Percentiles rank a stretch among this genome's conserved stretches.
Evolutionary conservation across 2,329 filamentous ascomycete genomes (phyloP).

Genomic region (Rhexocercosporidium sp.): DNA sequence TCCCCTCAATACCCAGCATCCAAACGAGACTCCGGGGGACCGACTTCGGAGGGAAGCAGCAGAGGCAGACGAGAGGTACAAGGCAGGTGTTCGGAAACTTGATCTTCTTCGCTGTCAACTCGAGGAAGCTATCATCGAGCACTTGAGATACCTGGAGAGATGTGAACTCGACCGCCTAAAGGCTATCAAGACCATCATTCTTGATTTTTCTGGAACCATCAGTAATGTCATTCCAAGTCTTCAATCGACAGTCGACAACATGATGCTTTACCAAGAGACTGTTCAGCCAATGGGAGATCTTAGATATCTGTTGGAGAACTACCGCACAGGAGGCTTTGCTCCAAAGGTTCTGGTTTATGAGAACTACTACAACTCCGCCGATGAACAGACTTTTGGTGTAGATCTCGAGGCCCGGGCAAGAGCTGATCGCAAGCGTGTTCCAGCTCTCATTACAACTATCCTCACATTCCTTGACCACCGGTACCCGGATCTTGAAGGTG

Average conservation of each 20-base stretch:
- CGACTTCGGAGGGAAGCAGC: constrained; percentile 85
- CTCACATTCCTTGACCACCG: constrained; percentile 95
- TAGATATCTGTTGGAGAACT: constrained; percentile 94
- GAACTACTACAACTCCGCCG: constrained; percentile 98
- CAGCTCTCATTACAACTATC: constrained; percentile 88
- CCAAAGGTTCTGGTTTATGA: constrained; percentile 93
- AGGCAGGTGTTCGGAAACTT: constrained; percentile 80
- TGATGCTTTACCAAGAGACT: constrained; percentile 99
- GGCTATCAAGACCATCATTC: constrained; percentile 96
- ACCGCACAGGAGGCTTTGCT: constrained; percentile 90
- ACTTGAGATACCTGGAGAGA: constrained; percentile 94
- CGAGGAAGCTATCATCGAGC: constrained; percentile 93
- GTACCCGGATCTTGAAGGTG: constrained; percentile 96
- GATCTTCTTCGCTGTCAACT: constrained; percentile 90
- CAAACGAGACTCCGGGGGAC: constrained; percentile 91
- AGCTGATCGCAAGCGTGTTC: constrained; percentile 94
- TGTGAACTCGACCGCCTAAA: constrained; percentile 96
- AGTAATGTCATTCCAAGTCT: constrained; percentile 97
- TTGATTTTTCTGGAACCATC: constrained; percentile 96
- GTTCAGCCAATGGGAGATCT: constrained; percentile 92
- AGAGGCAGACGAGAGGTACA: constrained; percentile 94
- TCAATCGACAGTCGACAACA: constrained; percentile 94
- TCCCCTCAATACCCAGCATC: constrained; percentile 83
- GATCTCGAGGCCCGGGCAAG: constrained; percentile 95
- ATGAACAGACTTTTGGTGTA: constrained; percentile 97